A percentile compares a stretch with the other conserved stretches of the same genome.
Evolutionary conservation across 148 eudicot species (phyloP).

Genomic region (Arbutus unedo): DNA sequence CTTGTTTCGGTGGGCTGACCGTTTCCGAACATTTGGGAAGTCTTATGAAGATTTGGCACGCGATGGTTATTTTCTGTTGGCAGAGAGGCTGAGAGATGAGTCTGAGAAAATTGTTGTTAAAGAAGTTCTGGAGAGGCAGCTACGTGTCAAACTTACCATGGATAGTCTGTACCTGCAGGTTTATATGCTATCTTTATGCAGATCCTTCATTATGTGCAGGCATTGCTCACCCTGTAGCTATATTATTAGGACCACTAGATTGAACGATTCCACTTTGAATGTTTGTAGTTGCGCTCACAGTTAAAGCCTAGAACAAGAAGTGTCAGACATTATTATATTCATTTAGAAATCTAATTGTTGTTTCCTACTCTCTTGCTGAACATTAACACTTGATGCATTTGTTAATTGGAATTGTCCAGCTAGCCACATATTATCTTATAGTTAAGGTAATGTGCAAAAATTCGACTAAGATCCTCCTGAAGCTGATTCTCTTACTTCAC

Average conservation of each 20-base stretch:
- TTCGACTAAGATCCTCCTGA: background rate
- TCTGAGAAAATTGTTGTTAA: conserved; percentile 67
- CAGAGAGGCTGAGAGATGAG: conserved; percentile 87
- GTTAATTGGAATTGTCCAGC: background rate
- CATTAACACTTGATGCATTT: background rate
- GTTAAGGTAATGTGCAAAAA: no score
- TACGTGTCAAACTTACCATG: conserved; percentile 43
- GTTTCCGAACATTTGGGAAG: conserved; percentile 53
- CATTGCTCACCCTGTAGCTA: background rate
- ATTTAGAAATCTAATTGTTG: background rate
- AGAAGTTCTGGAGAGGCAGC: conserved; percentile 69
- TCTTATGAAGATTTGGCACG: conserved; percentile 77
- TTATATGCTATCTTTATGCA: background rate
- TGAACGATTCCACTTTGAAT: background rate
- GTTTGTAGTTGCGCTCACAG: conserved; percentile 1
- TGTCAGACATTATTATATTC: background rate
- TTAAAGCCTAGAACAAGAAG: background rate
- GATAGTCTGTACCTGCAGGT: conserved; percentile 74
- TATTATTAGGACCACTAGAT: background rate
- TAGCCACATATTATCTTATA: background rate
- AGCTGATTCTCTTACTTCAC: background rate
- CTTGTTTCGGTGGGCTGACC: conserved; percentile 92
- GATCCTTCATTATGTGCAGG: background rate
- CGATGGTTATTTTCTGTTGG: conserved; percentile 86
- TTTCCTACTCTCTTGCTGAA: background rate